phyloP scores from a whole-genome alignment of 257 asterid species.

The Ilex aquifolium region DNA sequence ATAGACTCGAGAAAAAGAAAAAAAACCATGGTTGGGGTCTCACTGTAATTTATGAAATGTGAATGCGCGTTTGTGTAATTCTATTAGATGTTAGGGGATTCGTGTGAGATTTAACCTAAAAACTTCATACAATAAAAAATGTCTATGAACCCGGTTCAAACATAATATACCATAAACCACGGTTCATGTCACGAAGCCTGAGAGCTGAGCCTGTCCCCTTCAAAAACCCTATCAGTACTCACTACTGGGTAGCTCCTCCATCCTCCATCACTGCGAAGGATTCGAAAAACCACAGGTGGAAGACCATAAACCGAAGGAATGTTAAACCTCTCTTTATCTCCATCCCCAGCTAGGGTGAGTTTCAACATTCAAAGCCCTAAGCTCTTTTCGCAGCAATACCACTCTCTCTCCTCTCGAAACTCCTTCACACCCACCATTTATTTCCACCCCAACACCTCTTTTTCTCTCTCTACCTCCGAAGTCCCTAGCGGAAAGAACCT shows the following conservation, averaged over 20 bases:
- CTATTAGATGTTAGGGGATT: too few species aligned
- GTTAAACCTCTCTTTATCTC: conserved; percentile 38
- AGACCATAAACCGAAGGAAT: conserved; percentile 5
- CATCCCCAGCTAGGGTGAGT: conserved; percentile 25
- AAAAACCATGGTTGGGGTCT: too few species aligned
- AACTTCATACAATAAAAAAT: neutral
- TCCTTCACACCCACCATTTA: conserved; percentile 14
- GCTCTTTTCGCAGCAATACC: neutral
- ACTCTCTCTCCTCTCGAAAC: conserved; percentile 18
- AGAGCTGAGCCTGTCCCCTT: too few species aligned
- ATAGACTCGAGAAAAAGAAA: too few species aligned
- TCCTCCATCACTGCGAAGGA: neutral
- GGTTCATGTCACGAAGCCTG: neutral
- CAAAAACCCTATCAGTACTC: too few species aligned
- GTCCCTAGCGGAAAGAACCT: conserved; percentile 3
- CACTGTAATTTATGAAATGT: too few species aligned
- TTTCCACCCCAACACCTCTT: neutral
- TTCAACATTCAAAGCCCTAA: conserved; percentile 38
- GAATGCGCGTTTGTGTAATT: too few species aligned
- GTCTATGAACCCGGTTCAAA: neutral
- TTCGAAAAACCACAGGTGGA: too few species aligned
- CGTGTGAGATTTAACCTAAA: too few species aligned
- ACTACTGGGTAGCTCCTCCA: neutral
- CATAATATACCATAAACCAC: neutral
- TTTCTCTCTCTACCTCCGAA: conserved; percentile 10